Base-by-base conservation (phyloP, 495 filamentous ascomycete genomes). In the Xeromyces bisporus region DNA sequence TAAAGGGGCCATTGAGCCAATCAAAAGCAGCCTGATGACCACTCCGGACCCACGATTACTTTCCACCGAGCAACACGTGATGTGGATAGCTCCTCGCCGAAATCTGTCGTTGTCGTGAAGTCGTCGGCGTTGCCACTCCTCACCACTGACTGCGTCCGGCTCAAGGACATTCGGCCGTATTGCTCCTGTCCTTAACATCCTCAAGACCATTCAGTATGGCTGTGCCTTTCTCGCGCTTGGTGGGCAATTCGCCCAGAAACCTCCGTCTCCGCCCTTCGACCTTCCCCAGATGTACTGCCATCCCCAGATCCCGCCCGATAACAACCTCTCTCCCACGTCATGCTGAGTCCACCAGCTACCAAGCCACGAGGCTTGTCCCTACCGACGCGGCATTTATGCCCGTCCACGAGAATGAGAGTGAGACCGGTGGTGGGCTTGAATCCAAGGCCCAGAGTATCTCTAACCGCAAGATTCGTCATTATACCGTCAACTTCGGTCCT, bases 401-500 rank as follows among this genome's bases (percentile, higher is more conserved):
- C 33, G 31, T 53, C 26, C 41, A 62, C 34, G 17, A 50, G 31
- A 47, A 62, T 35, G 60, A 66, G 21, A 47, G 62, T 35, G 60
- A 66, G 21, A 32, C 48, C 29, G 47, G 56, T 6, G 47, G 51
- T 37, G 56, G 59, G 26, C 45, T 66, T 20, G 69, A 72, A 39
- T 62, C 58, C 35, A 45, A 50, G 36, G 60, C 59, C 30, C 58
- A 69, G 40, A 58, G 73, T 33, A 60, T 66, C 40, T n/a, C n/a
- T n/a, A 64, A 74, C 48, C 74, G 91, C 48, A 94, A 93, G 66
- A 82, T 96, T 41, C 71, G 91, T 42, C 91, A 99, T 56, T 99
- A 99, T 63, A 99, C 91, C 3, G 87, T 99, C 66, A 99, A 99
- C 64, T 99, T 99, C 47, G 91, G 91, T 43, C 91, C 91, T 38